Conservation (phyloP, 441 rosid species). For the Bocquillonia castaneifolia region DNA sequence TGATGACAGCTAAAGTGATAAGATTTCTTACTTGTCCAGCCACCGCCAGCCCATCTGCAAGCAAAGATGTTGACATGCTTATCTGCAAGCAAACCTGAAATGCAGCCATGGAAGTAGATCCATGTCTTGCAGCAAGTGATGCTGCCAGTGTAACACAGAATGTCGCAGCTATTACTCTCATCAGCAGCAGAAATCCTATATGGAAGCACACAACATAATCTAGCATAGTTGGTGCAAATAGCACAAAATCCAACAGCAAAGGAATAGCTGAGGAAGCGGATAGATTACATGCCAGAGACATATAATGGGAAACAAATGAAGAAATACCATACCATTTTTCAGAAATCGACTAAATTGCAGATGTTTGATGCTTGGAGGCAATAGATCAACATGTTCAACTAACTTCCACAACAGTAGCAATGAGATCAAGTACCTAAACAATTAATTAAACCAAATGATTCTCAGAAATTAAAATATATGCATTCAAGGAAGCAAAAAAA, state of each 20-base stretch:
- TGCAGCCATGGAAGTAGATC: conserved; percentile 64
- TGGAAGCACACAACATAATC: conserved; percentile 7
- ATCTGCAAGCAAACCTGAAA: conserved; percentile 67
- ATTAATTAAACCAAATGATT: neutral
- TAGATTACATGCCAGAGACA: neutral
- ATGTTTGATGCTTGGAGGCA: conserved; percentile 42
- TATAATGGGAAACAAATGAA: neutral
- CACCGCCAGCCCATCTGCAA: conserved; percentile 61
- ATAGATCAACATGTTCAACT: conserved; percentile 35
- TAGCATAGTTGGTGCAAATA: conserved; percentile 6
- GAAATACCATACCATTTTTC: conserved; percentile 42
- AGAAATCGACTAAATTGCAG: conserved; percentile 47
- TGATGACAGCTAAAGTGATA: too few species aligned
- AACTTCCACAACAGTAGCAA: conserved; percentile 44
- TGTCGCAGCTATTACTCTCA: conserved; percentile 54
- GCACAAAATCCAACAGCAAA: neutral
- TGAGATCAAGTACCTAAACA: conserved; percentile 43
- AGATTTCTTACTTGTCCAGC: conserved; percentile 50
- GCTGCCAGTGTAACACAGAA: conserved; percentile 57
- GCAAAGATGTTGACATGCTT: conserved; percentile 56
- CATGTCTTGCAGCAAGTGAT: conserved; percentile 53
- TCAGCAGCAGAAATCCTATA: conserved; percentile 47
- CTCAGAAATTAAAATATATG: neutral
- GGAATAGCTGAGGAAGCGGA: neutral
- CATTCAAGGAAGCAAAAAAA: conserved; percentile 1